Percentiles rank a stretch among this genome's conserved stretches.
These are phyloP conservation scores for Arctium minus DNA, from an alignment of 129 eudicot genomes.

Conservation along the genomic window DNA sequence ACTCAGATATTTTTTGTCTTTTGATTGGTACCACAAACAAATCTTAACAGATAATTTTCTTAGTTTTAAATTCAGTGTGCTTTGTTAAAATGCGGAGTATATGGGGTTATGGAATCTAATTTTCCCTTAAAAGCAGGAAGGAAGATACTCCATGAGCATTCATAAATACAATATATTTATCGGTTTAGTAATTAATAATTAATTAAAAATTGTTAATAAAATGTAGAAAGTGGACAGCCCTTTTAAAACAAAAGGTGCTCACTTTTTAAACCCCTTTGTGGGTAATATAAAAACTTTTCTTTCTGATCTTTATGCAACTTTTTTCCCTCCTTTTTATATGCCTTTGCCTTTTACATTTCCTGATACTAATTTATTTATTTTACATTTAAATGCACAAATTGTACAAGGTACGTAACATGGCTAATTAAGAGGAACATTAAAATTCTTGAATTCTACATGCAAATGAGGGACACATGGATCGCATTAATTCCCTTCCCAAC, in stretches of 20 bases:
- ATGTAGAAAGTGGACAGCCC: slow-evolving; percentile 93
- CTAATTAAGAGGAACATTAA: background rate
- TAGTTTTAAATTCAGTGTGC: background rate
- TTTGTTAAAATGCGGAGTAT: slow-evolving; percentile 19
- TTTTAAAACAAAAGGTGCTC: slow-evolving; percentile 65
- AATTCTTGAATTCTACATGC: background rate
- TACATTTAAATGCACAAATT: slow-evolving; percentile 13
- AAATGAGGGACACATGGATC: slow-evolving; percentile 16
- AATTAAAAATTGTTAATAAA: slow-evolving; percentile 9
- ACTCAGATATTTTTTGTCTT: background rate
- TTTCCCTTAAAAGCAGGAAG: slow-evolving; percentile 75
- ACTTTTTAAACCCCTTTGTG: slow-evolving; percentile 64
- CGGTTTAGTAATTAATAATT: background rate
- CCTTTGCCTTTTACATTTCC: slow-evolving; percentile 30
- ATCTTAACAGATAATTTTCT: background rate
- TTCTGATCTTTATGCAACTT: slow-evolving; percentile 27
- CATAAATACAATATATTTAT: background rate
- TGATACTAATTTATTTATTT: background rate
- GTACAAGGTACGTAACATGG: slow-evolving; percentile 26
- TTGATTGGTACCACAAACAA: background rate
- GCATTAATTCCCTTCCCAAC: background rate
- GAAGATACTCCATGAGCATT: slow-evolving; percentile 34
- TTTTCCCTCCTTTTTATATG: slow-evolving; percentile 32
- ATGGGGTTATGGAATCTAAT: slow-evolving; percentile 54
- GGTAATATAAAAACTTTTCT: slow-evolving; percentile 42